Base-by-base conservation (phyloP, 805 yeast species). In the Blastobotrys attinorum region DNA sequence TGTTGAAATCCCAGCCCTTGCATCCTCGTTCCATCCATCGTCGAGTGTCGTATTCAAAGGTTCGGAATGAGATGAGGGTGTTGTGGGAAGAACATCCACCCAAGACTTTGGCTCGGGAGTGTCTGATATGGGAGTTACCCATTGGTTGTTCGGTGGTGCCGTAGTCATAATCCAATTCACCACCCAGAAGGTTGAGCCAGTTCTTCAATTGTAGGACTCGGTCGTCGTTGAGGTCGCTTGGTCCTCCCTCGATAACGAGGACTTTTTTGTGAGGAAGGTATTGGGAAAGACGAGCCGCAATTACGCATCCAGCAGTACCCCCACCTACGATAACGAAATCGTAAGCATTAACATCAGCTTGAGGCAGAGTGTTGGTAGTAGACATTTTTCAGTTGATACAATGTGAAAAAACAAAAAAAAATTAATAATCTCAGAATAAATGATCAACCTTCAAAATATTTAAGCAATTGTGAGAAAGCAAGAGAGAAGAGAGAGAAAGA, bases 11-110 rank as follows among this genome's bases (percentile, higher is more conserved):
- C 37, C 37, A 34, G 17, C 37, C 37, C 20, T 34, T 20, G 20
- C 37, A 34, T 15, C 37, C 37, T 7, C 37, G 37, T n/a, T n/a
- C 37, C 4, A 17, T 20, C 37, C 37, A 34, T 34, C 37, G 16
- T 17, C 37, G 16, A 17, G 21, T 13, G 21, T 34, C 37, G 20
- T 34, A 34, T 16, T 34, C 37, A 17, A 34, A 34, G 10, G 37
- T 61, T 15, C 60, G 60, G 46, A 60, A 51, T 53, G 60, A 56
- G 33, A 58, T 57, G 40, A 60, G 57, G 46, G 58, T 57, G 52
- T 60, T 60, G 40, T 58, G 56, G 15, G 62, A 59, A 7, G 64
- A 60, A 45, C 62, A 56, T 10, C 64, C 64, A 31, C 64, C 64
- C 16, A 60, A 55, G 22, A 58, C 61, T 45, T 58, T 59, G 39